Evolutionary conservation across 192 early-diverging fungal species (phyloP).

Genomic region (Dimargaris xerosporica): DNA sequence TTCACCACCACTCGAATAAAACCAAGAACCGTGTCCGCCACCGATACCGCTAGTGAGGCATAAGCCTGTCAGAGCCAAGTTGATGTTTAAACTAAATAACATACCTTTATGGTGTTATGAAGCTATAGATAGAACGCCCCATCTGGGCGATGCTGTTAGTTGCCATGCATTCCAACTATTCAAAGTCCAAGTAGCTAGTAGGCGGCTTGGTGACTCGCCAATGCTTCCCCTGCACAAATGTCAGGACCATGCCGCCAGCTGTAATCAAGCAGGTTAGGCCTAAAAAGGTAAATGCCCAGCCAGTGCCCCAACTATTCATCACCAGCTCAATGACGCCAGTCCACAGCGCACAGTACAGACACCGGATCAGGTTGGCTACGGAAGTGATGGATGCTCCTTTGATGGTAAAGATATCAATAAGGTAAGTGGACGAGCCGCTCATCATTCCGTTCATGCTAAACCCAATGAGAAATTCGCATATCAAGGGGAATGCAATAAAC

Average conservation of each 20-base stretch:
- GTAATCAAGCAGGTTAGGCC: background rate
- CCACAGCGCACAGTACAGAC: conserved; percentile 12
- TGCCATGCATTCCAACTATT: conserved; percentile 2
- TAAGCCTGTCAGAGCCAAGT: too few relatives aligned
- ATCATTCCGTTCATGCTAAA: conserved; percentile 25
- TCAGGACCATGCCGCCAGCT: background rate
- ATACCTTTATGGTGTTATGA: too few relatives aligned
- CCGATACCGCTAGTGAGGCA: too few relatives aligned
- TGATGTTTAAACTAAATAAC: too few relatives aligned
- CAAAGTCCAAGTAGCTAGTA: background rate
- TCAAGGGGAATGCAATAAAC: conserved; percentile 21
- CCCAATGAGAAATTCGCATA: conserved; percentile 26
- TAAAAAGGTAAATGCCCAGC: conserved; percentile 3
- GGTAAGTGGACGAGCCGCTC: conserved; percentile 22
- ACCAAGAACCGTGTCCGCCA: too few relatives aligned
- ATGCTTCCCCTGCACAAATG: background rate
- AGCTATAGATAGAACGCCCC: too few relatives aligned
- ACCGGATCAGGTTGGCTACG: conserved; percentile 30
- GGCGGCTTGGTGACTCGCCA: background rate
- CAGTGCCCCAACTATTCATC: background rate
- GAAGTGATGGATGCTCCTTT: conserved; percentile 26
- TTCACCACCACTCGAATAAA: too few relatives aligned
- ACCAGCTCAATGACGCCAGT: background rate
- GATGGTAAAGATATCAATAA: conserved; percentile 28
- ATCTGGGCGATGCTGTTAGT: too few relatives aligned